Evolutionary conservation across 768 basidiomycete species (phyloP).

Genomic region (Xerocomus potaroensis): DNA sequence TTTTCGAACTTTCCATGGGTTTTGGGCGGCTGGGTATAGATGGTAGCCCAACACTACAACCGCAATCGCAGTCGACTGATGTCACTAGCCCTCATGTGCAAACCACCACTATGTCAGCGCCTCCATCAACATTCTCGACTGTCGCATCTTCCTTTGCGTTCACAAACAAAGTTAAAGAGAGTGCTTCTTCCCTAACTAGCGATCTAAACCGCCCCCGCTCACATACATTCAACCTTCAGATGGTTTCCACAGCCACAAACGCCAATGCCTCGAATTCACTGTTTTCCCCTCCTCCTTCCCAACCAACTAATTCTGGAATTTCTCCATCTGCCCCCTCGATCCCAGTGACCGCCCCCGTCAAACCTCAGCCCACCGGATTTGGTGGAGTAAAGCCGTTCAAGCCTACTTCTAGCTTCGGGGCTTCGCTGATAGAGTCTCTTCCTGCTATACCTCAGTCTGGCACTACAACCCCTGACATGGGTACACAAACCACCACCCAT

Average conservation of each 20-base stretch:
- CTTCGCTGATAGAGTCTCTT: conserved; percentile 64
- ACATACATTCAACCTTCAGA: conserved; percentile 28
- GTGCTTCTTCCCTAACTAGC: background rate
- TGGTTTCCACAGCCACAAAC: conserved; percentile 35
- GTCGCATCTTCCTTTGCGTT: conserved; percentile 73
- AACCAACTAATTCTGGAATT: conserved; percentile 45
- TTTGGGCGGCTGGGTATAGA: conserved; percentile 26
- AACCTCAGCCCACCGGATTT: conserved; percentile 47
- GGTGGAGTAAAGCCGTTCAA: conserved; percentile 77
- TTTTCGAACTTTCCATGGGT: conserved; percentile 73
- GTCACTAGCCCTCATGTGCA: conserved; percentile 30
- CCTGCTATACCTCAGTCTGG: conserved; percentile 68
- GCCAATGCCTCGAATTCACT: conserved; percentile 46
- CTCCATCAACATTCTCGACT: conserved; percentile 54
- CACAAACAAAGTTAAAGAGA: conserved; percentile 31
- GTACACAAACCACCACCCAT: conserved; percentile 9
- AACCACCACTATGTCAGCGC: conserved; percentile 15
- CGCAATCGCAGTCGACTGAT: conserved; percentile 25
- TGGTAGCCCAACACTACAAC: conserved; percentile 27
- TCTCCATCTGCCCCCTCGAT: conserved; percentile 33
- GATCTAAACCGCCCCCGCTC: conserved; percentile 15
- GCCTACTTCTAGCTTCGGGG: conserved; percentile 76
- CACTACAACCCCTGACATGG: conserved; percentile 42
- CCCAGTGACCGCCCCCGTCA: conserved; percentile 31
- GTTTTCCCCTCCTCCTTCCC: conserved; percentile 42